These are phyloP conservation scores for Isatis tinctoria DNA, from an alignment of 345 rosid species.

Conservation along the genomic window DNA sequence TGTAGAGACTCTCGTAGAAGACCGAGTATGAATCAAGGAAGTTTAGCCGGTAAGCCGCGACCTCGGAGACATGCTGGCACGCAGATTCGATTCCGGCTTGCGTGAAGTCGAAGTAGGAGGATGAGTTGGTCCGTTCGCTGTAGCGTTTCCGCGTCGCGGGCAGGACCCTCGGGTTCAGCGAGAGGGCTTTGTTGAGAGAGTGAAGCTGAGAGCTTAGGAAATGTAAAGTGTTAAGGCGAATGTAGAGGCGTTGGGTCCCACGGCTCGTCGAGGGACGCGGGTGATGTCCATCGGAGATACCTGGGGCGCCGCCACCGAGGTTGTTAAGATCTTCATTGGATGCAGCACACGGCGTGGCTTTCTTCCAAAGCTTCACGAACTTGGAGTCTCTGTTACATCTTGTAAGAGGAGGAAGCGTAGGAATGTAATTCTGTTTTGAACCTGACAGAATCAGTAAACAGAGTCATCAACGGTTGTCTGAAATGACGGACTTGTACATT, in stretches of 20 bases:
- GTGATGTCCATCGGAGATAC: slow-evolving; percentile 39
- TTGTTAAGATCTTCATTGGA: slow-evolving; percentile 32
- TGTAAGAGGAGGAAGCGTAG: slow-evolving; percentile 77
- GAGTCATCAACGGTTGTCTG: not conserved
- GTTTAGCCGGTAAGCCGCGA: slow-evolving; percentile 75
- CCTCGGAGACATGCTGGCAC: slow-evolving; percentile 78
- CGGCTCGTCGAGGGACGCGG: slow-evolving; percentile 87
- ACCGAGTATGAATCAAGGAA: slow-evolving; percentile 66
- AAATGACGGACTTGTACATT: not conserved
- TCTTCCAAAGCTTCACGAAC: slow-evolving; percentile 57
- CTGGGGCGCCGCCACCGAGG: not conserved
- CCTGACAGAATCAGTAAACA: slow-evolving; percentile 32
- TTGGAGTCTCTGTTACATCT: slow-evolving; percentile 73
- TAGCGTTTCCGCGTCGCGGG: slow-evolving; percentile 39
- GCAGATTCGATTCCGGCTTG: slow-evolving; percentile 58
- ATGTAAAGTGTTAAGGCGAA: slow-evolving; percentile 86
- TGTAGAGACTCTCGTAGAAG: slow-evolving; percentile 67
- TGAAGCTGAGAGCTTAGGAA: slow-evolving; percentile 69
- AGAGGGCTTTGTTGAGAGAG: slow-evolving; percentile 70
- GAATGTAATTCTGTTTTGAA: slow-evolving; percentile 73
- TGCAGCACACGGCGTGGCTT: slow-evolving; percentile 61
- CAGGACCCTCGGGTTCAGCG: slow-evolving; percentile 54
- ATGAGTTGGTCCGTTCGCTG: slow-evolving; percentile 28
- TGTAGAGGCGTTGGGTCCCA: slow-evolving; percentile 83
- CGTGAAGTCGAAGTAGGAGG: slow-evolving; percentile 57